phyloP scores from a whole-genome alignment of 73 alveolate genomes.

The Paramecium sonneborni region DNA sequence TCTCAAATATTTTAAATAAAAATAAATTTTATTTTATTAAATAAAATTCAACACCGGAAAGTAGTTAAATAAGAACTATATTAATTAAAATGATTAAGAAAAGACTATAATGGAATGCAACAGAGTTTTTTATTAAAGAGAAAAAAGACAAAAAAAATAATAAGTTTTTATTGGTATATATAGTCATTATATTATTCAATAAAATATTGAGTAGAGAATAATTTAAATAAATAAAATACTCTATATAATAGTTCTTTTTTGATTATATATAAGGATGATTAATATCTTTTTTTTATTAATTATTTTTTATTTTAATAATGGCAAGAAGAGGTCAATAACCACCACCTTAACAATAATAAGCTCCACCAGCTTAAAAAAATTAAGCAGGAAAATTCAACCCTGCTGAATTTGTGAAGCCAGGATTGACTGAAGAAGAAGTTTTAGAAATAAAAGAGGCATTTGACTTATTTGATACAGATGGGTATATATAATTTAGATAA shows the following conservation, averaged over 20 bases:
- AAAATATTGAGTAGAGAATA: background rate
- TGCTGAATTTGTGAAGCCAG: constrained; percentile 76
- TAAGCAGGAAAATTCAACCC: constrained; percentile 19
- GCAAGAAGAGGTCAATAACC: constrained; percentile 42
- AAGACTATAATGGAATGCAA: too few species aligned
- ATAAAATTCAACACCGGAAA: too few species aligned
- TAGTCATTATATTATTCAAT: too few species aligned
- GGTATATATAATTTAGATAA: constrained; percentile 23
- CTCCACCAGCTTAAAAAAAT: constrained; percentile 12
- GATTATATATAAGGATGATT: background rate
- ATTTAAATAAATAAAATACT: background rate
- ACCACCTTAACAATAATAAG: constrained; percentile 17
- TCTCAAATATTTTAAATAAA: background rate
- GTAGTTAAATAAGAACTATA: too few species aligned
- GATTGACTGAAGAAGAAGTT: constrained; percentile 92
- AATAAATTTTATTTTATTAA: too few species aligned
- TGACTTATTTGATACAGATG: constrained; percentile 84
- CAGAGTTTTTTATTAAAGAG: too few species aligned
- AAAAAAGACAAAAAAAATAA: too few species aligned
- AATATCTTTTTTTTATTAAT: background rate
- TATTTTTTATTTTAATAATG: constrained; percentile 9
- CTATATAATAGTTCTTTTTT: background rate
- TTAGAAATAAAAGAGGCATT: constrained; percentile 95
- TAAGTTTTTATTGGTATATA: too few species aligned
- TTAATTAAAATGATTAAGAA: too few species aligned